These are phyloP conservation scores for Sphaerulina musiva DNA, from an alignment of 2,329 filamentous ascomycete species.

Conservation along the genomic window DNA sequence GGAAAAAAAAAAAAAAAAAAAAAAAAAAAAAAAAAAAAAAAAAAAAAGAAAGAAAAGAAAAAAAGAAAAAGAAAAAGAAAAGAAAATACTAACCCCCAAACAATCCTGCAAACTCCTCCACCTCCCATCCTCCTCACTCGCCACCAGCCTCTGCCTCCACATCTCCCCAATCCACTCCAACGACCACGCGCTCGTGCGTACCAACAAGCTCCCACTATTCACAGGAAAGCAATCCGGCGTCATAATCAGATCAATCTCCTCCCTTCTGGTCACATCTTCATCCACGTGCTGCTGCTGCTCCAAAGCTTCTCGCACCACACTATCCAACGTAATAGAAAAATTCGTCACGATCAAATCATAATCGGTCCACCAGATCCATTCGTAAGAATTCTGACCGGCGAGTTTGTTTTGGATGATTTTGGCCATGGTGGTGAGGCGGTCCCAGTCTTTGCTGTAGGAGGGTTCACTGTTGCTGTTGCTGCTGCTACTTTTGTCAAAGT, in stretches of 20 bases:
- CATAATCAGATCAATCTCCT: slow-evolving; percentile 35
- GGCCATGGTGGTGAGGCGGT: background rate
- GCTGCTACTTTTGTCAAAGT: slow-evolving; percentile 31
- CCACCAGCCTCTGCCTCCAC: slow-evolving; percentile 21
- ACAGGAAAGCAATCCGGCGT: slow-evolving; percentile 36
- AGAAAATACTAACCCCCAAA: background rate
- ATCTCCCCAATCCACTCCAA: slow-evolving; percentile 32
- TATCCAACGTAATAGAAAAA: slow-evolving; percentile 32
- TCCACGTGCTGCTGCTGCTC: slow-evolving; percentile 13
- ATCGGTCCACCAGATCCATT: slow-evolving; percentile 42
- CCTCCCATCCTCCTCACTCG: slow-evolving; percentile 34
- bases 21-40: too few species aligned
- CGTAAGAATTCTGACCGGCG: slow-evolving; percentile 17
- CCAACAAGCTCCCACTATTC: slow-evolving; percentile 37
- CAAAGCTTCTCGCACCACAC: slow-evolving; percentile 35
- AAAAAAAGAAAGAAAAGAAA: too few species aligned
- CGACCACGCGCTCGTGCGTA: slow-evolving; percentile 32
- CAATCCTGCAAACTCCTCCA: slow-evolving; percentile 1
- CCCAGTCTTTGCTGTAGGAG: slow-evolving; percentile 30
- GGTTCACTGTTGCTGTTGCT: too few species aligned
- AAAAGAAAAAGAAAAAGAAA: too few species aligned
- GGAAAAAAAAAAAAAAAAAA: too few species aligned
- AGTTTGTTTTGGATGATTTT: background rate
- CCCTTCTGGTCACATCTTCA: slow-evolving; percentile 5
- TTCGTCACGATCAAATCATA: slow-evolving; percentile 40